Evolutionary conservation across 1,284 basidiomycete genomes (phyloP).

Genomic region (Cutaneotrichosporon sp.): DNA sequence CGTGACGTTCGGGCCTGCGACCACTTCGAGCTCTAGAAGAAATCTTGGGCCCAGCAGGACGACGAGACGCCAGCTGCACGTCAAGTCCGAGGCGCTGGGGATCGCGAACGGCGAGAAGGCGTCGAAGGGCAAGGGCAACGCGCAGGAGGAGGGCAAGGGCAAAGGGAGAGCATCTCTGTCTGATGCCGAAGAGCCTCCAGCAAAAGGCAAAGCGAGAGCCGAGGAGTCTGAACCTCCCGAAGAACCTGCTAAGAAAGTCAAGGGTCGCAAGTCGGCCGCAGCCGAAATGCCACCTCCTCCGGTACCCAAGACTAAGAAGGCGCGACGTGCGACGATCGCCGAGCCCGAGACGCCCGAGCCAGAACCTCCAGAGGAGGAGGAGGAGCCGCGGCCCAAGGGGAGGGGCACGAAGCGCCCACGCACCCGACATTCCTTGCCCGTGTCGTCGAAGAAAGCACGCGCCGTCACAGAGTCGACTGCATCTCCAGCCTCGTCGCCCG

Average conservation of each 20-base stretch:
- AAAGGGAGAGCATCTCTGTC: background rate
- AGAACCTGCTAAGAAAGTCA: background rate
- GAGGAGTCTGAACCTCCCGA: background rate
- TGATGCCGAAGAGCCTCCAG: background rate
- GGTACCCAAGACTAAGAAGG: slow-evolving; percentile 18
- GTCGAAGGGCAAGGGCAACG: slow-evolving; percentile 18
- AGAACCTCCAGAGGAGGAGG: slow-evolving; percentile 4
- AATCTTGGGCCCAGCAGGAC: slow-evolving; percentile 26
- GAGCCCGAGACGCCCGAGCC: background rate
- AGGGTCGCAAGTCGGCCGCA: slow-evolving; percentile 2
- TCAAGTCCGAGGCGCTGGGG: slow-evolving; percentile 31
- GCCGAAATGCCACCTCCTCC: slow-evolving; percentile 31
- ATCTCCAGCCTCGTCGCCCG: slow-evolving; percentile 15
- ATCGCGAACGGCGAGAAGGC: slow-evolving; percentile 15
- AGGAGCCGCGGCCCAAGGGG: background rate
- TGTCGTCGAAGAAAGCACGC: slow-evolving; percentile 25
- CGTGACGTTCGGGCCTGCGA: no score
- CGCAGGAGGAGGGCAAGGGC: background rate
- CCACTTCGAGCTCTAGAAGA: slow-evolving; percentile 25
- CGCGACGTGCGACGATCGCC: slow-evolving; percentile 23
- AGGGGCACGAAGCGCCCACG: slow-evolving; percentile 28
- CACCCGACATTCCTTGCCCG: slow-evolving; percentile 23
- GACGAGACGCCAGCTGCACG: slow-evolving; percentile 38
- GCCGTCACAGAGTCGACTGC: slow-evolving; percentile 2
- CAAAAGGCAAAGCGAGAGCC: background rate